Evolutionary conservation across 1,139 yeast species (phyloP), one percentile per base, ranked within the genome.

Genomic region (Zygosaccharomyces sapae): DNA sequence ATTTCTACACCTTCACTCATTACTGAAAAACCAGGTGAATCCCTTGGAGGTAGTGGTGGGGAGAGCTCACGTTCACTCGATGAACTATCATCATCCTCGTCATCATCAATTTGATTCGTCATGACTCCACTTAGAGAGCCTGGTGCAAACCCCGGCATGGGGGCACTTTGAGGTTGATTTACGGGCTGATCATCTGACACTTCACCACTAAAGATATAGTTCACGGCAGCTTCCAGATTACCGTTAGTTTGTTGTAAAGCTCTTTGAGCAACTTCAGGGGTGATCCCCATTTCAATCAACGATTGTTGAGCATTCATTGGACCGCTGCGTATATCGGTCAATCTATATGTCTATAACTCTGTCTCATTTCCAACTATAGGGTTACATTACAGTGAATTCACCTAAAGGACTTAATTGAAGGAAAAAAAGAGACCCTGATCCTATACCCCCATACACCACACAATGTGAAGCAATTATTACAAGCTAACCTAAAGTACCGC

Each of bases 231-330:
- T 41, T 61, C 65, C 18, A 62, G 20, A 43, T 62, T 51, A 7
- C 63, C 63, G 27, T 56, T 49, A 0, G 57, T 47, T 30, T 50
- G 51, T 19, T 48, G 38, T 43, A 62, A 47, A 19, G 67, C 66
- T 31, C 54, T 55, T 25, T 50, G 39, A 3, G 67, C 67, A n/a
- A 58, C 60, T 3, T 56, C 63, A 19, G 46, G 43, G 16, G 59
- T 51, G 8, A 62, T 62, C 4, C 67, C 67, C 66, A 62, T 61
- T 44, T 61, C 65, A 41, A 58, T 35, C 20, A 62, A 39, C 24
- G 61, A 47, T 29, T 48, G 35, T 12, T 10, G 55, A 36, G 27
- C 44, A 18, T n/a, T 40, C 47, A 19, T 47, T 13, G 22, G 13
- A 9, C 10, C 9, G 38, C 24, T 16, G 16, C 16, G 16, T 16